Evolutionary conservation across 1,284 basidiomycete genomes (phyloP).

Genomic region (Malassezia dermatis): DNA sequence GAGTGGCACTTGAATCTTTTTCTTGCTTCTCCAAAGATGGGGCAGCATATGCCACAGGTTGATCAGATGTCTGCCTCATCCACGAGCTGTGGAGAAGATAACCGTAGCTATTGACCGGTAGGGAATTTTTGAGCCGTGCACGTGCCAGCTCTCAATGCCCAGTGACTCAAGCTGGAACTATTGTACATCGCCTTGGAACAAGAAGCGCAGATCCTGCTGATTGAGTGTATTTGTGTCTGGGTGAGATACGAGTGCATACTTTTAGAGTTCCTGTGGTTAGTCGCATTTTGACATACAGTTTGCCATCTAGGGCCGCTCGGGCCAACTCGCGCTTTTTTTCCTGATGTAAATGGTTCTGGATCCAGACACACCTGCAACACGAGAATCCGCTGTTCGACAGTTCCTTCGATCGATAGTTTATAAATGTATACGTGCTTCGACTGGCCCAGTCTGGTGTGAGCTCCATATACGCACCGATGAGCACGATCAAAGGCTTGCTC

Average conservation of each 20-base stretch:
- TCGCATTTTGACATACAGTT: background rate
- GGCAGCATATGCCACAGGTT: background rate
- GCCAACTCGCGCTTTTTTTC: constrained; percentile 72
- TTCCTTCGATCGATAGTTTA: constrained; percentile 78
- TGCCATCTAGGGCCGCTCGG: constrained; percentile 71
- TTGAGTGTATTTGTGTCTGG: background rate
- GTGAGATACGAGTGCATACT: background rate
- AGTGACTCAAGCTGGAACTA: background rate
- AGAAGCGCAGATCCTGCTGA: constrained; percentile 1
- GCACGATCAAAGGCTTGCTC: constrained; percentile 91
- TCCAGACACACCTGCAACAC: constrained; percentile 50
- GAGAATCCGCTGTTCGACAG: constrained; percentile 80
- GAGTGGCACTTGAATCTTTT: background rate
- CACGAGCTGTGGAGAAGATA: background rate
- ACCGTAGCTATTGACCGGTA: background rate
- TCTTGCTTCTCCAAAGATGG: background rate
- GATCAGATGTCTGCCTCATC: background rate
- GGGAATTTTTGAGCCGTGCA: background rate
- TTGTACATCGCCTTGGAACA: background rate
- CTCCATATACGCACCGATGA: constrained; percentile 50
- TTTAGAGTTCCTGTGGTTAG: background rate
- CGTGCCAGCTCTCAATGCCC: background rate
- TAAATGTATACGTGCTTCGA: constrained; percentile 75
- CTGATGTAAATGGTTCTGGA: constrained; percentile 26
- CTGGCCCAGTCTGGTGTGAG: constrained; percentile 63